Base-by-base conservation (phyloP, 2,329 filamentous ascomycete genomes). In the Calonectria pteridis region DNA sequence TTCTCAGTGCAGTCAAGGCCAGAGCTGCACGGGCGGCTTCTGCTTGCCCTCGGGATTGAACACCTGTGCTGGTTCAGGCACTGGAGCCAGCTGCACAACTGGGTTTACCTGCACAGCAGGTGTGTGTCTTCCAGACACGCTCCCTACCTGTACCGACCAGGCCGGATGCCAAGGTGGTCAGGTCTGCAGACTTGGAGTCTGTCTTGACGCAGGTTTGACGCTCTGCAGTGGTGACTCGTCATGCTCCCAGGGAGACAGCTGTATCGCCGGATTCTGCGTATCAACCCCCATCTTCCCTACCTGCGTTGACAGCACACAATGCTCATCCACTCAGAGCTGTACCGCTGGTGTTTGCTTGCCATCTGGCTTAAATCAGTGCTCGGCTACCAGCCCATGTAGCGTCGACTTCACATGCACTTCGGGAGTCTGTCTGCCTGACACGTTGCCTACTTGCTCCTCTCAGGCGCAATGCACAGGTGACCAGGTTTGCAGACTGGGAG, bases 191-290 rank as follows among this genome's bases (percentile, higher is more conserved):
- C 35, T 62, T 26, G 70, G 70, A 13, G 55, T 68, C 13, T 72
- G 70, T 33, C 23, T 72, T 28, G 53, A 66, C 13, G 23, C 46
- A 6, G 43, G 37, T 13, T 37, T 64, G 3, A 28, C 13, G 4
- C 35, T 68, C 9, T 68, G 66, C 6, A 26, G 26, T 2, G 51
- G 37, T 5, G 33, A 13, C 11, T 10, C 37, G 1, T 13, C 20
- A 23, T 71, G 68, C 20, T 2, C 5, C 2, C 28, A 55, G 1
- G 50, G 40, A 6, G 55, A 71, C 6, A 46, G 35, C 7, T 71
- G 69, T 14, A 71, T 64, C 1, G 69, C 62, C 2, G 69, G 69
- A 9, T 28, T 71, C 40, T 71, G 69, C n/a, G 20, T 71, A 10
- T 23, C 68, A 2, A 43, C n/a, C 10, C 43, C 46, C 11, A 10